A percentile compares a stretch with the other conserved stretches of the same genome.
Evolutionary conservation across 306 rosid genomes (phyloP).

Genomic region (Senna siamea): DNA sequence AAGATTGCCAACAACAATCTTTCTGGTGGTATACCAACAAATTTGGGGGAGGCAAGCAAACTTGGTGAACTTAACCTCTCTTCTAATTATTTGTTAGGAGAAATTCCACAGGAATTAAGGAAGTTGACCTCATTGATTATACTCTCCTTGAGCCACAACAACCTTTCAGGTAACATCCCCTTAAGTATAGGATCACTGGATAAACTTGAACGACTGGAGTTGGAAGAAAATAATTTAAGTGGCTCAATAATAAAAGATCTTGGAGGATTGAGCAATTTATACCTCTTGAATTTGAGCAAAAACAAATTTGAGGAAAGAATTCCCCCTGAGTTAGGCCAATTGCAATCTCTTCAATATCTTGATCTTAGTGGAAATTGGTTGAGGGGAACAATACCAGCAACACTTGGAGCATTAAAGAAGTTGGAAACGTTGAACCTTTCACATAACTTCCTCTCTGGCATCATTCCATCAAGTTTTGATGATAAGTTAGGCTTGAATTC

Average conservation of each 20-base stretch:
- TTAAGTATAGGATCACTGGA: background rate
- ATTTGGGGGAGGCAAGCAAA: conserved; percentile 22
- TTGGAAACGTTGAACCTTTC: background rate
- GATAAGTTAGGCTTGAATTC: background rate
- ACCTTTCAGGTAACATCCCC: background rate
- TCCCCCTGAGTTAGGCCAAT: background rate
- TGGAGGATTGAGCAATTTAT: background rate
- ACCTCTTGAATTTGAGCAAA: background rate
- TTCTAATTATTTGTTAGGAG: background rate
- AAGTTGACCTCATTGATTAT: background rate
- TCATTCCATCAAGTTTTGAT: conserved; percentile 29
- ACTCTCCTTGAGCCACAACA: background rate
- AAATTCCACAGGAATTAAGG: background rate
- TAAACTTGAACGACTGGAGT: background rate
- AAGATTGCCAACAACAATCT: conserved; percentile 16
- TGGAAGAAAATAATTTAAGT: background rate
- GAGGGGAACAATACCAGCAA: conserved; percentile 18
- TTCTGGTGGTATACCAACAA: background rate
- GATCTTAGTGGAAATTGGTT: conserved; percentile 39
- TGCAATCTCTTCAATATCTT: conserved; percentile 31
- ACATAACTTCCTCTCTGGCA: conserved; percentile 32
- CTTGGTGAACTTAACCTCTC: conserved; percentile 5
- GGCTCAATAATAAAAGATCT: background rate
- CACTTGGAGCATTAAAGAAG: conserved; percentile 18
- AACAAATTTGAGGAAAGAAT: background rate